Evolutionary conservation across 148 eudicot species (phyloP), one percentile per base, ranked within the genome.

Genomic region (Simmondsia chinensis): DNA sequence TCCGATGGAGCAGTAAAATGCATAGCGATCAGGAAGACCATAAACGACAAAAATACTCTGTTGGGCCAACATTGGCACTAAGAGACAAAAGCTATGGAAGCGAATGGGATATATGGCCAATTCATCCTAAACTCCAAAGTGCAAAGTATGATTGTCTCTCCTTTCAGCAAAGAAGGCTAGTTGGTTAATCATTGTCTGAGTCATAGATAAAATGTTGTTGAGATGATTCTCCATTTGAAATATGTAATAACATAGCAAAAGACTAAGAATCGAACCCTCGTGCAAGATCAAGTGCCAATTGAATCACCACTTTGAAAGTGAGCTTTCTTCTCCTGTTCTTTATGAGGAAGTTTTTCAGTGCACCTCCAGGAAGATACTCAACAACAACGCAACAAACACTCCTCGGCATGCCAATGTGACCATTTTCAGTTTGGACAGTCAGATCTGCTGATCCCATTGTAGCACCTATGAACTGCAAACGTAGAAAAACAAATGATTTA

Each of bases 341-440:
- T 33, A 82, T 86, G 43, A 86, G 96, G 56, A 63, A 86, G 42
- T 64, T 66, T 58, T 86, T 86, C 45, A 86, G 61, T 11, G 93
- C 73, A 41, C 96, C 96, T n/a, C 96, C 96, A 12, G 96, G 82
- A 58, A 86, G 87, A 58, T 86, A 86, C 68, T 86, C 96, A 22
- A 86, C 93, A 21, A 82, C 77, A 23, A 86, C 96, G 54, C 96
- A 82, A 56, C 93, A 79, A 43, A 82, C 69, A 56, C 73, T 79
- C 32, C 71, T 71, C 6, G 93, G 87, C 93, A 82, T 69, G 45
- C 76, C 80, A 57, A 86, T 56, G 27, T 82, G 96, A 56, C 93
- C 87, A 46, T 69, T 71, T 29, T 82, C 87, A 21, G 78, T 79
- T 60, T 82, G 93, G 51, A 86, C 60, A 58, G 76, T 82, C 29